Evolutionary conservation across 2,329 filamentous ascomycete species (phyloP).

Genomic region (Cladobotryum mycophilum): DNA sequence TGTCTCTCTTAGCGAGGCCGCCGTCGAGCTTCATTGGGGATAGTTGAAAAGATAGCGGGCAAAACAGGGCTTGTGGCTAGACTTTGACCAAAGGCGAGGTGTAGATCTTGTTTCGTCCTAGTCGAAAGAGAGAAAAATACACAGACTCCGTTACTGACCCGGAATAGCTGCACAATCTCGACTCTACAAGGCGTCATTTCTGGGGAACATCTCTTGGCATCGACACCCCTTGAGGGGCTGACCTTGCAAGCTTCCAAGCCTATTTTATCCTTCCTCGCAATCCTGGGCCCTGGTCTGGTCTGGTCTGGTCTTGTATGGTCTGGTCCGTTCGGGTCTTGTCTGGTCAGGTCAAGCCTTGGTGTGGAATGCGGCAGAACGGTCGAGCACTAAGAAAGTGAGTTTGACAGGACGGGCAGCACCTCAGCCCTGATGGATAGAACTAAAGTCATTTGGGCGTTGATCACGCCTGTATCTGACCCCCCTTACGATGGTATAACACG

Average conservation of each 20-base stretch:
- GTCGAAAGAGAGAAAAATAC: neutral
- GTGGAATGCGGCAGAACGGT: neutral
- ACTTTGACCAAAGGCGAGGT: neutral
- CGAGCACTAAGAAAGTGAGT: neutral
- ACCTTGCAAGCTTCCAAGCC: neutral
- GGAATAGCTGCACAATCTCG: conserved; percentile 8
- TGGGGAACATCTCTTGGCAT: conserved; percentile 2
- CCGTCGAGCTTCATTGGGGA: too few species aligned
- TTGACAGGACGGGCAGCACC: neutral
- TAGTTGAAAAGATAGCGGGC: neutral
- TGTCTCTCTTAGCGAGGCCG: too few species aligned
- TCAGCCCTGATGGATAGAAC: neutral
- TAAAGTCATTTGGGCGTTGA: neutral
- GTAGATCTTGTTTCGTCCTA: conserved; percentile 11
- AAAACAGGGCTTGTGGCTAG: neutral
- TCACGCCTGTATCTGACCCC: neutral
- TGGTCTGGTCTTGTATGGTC: too few species aligned
- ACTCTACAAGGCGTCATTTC: neutral
- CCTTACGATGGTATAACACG: too few species aligned
- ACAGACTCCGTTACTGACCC: neutral
- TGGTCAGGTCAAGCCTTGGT: too few species aligned
- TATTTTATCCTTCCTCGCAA: too few species aligned
- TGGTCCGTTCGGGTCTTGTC: too few species aligned
- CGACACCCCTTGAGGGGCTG: neutral
- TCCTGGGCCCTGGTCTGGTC: too few species aligned